Evolutionary conservation across 2,329 filamentous ascomycete species (phyloP), one percentile per base, ranked within the genome.

Genomic region (Nemania abortiva): DNA sequence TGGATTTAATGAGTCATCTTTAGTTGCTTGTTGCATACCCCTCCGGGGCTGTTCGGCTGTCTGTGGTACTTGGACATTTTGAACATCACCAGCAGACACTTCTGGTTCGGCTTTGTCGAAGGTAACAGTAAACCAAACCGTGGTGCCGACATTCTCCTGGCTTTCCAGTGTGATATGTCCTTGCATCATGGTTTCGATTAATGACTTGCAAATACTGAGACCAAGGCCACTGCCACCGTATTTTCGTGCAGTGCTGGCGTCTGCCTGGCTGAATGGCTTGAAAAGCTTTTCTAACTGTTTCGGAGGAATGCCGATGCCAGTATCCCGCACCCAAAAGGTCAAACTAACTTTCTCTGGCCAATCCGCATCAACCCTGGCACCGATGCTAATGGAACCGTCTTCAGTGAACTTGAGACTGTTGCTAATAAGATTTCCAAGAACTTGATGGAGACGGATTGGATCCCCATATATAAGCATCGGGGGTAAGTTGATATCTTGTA

Each of bases 321-420:
- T 97, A 77, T 98, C 95, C 59, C 90, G 86, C 37, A 98, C 94
- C 81, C 92, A 95, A 78, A 95, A 96, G 1, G 91, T 94, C 64
- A 97, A 85, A 29, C 90, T 90, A 6, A 94, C 90, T 66, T 87
- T 87, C 47, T 92, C 89, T 15, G 87, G 84, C 10, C 89, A 90
- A 77, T 97, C 92, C 7, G 85, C 84, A 54, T 94, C 90, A 22
- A 94, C 87, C 27, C 87, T 87, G 4, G 94, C 93, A 55, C 90
- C 90, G 60, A 98, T 93, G 0, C 93, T 97, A 67, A 98, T 92
- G 0, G 91, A 92, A 0, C 95, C 95, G 66, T 91, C 88, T 66
- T 95, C 92, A 0, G 95, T 98, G 78, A 98, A 98, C 78, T 98
- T 98, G 80, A 97, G 91, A 77, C 92, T 95, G 82, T 98, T 98